These are phyloP conservation scores for Aphanomyces stellatus DNA, from an alignment of 352 stramenopile genomes.

Conservation along the genomic window DNA sequence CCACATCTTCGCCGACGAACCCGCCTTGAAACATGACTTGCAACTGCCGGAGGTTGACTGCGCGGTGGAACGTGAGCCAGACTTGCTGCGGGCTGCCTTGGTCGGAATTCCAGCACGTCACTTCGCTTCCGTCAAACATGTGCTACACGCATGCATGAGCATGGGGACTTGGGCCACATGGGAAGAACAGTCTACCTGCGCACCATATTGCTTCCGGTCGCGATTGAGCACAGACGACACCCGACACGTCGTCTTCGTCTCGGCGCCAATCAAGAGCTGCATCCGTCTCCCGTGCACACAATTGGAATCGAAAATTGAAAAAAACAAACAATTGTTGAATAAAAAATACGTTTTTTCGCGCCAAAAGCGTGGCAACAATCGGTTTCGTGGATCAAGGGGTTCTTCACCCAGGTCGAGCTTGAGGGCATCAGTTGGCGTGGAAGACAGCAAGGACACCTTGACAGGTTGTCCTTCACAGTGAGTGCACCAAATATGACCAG, in stretches of 20 bases:
- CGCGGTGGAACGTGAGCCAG: conserved; percentile 48
- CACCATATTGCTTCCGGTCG: conserved; percentile 53
- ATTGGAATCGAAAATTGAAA: neutral
- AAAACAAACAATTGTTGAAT: neutral
- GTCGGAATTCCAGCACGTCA: conserved; percentile 62
- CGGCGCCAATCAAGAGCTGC: conserved; percentile 1
- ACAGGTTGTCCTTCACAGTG: no score
- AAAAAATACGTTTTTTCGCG: neutral
- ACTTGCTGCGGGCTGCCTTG: conserved; percentile 58
- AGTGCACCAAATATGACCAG: no score
- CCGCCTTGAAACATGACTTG: conserved; percentile 69
- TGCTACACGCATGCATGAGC: conserved; percentile 19
- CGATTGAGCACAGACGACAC: conserved; percentile 62
- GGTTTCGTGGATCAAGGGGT: no score
- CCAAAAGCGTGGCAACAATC: no score
- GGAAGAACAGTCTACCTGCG: conserved; percentile 14
- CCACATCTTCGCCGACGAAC: conserved; percentile 57
- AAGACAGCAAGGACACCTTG: no score
- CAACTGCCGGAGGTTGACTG: conserved; percentile 31
- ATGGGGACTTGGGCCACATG: neutral
- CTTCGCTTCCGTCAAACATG: conserved; percentile 38
- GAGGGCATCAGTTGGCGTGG: no score
- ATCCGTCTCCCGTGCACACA: neutral
- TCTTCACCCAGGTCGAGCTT: no score
- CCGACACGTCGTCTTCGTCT: conserved; percentile 36